Evolutionary conservation across 768 basidiomycete genomes (phyloP).

Genomic region (Asterophora lycoperdoides): DNA sequence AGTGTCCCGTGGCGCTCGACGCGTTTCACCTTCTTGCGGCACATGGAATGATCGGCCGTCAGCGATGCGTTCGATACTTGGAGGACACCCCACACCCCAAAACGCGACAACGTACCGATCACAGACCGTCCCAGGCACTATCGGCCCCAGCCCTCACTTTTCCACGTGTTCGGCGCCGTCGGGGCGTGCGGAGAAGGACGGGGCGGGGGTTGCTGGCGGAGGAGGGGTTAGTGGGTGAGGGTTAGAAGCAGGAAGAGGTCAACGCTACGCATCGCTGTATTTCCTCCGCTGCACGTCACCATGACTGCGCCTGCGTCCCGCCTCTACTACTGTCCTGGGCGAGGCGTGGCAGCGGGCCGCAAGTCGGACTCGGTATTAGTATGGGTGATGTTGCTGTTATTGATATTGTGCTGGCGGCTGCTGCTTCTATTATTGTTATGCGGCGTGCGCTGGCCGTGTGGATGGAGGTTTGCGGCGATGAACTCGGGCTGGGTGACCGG

Average conservation of each 20-base stretch:
- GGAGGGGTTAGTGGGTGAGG: neutral
- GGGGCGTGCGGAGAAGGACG: neutral
- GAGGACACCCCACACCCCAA: too few species aligned
- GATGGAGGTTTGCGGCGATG: too few species aligned
- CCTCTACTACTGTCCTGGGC: too few species aligned
- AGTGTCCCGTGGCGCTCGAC: conserved; percentile 71
- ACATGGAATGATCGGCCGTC: conserved; percentile 42
- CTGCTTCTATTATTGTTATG: too few species aligned
- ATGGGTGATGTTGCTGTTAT: too few species aligned
- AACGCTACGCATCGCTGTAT: conserved; percentile 17
- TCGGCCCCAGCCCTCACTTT: conserved; percentile 84
- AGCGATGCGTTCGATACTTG: too few species aligned
- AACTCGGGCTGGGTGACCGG: too few species aligned
- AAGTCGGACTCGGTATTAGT: too few species aligned
- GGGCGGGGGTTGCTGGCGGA: neutral
- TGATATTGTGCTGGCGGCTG: too few species aligned
- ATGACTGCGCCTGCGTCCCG: conserved; percentile 37
- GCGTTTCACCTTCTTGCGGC: conserved; percentile 84
- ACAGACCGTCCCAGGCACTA: conserved; percentile 80
- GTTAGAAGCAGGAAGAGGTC: too few species aligned
- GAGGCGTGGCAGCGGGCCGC: too few species aligned
- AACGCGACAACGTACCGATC: conserved; percentile 61
- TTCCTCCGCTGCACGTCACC: conserved; percentile 68
- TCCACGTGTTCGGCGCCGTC: conserved; percentile 60
- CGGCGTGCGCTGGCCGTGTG: too few species aligned